Base-by-base conservation (phyloP, 2,329 filamentous ascomycete species). In the Fusarium tjaetaba region DNA sequence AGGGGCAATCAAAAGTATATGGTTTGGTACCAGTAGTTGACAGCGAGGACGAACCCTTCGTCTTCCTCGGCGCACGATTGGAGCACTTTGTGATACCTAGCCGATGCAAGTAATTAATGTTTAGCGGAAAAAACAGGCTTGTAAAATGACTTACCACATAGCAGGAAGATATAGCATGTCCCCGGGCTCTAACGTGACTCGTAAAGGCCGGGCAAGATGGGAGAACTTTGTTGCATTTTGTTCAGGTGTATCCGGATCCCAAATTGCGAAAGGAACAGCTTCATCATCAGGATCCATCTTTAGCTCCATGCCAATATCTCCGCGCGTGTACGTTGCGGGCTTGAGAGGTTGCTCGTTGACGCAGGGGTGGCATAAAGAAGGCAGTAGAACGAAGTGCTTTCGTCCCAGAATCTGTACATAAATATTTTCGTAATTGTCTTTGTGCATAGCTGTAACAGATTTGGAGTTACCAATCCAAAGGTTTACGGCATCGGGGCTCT, bases 341-440 rank as follows among this genome's bases (percentile, higher is more conserved):
- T 77, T 76, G 9, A 95, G 83, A 1, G 79, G 75, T 72, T 83
- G 83, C 83, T 96, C 94, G 66, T 90, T 89, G 48, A 95, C 90
- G 70, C 91, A 93, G 1, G 92, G 86, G 73, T 91, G 88, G 70
- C 90, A 93, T 3, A 92, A 80, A 0, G 93, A 91, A n/a, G 94
- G 92, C 3, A 96, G 82, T 3, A 96, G 84, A 0, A 91, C 87
- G 75, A 96, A 96, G 74, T 93, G 90, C 80, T 96, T 96, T 63
- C 84, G 83, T 0, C 94, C 94, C 2, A 90, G 81, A 20, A 96
- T 81, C 77, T 96, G 93, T 3, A 94, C 92, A 80, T 95, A 96
- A 1, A 96, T 87, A 79, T 96, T 96, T 81, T 96, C 93, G 80
- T 95, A 96, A 77, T 93, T 93, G 82, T 96, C 94, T 77, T 92